Conservation (phyloP, 2,329 filamentous ascomycete species). For the Raffaelea arxii region DNA sequence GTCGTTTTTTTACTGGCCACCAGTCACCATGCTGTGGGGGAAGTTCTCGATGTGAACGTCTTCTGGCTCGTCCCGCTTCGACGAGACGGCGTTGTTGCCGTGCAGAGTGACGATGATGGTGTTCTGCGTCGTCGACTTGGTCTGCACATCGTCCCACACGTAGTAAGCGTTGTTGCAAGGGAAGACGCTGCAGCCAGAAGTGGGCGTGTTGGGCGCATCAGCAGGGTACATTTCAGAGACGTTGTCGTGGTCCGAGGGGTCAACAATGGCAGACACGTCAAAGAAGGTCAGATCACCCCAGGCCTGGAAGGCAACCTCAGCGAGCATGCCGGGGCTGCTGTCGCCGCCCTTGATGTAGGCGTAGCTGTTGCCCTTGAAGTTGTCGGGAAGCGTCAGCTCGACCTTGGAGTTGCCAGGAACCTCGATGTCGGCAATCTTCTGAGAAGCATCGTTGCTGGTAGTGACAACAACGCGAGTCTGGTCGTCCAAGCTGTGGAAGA, state of each 20-base stretch:
- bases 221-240: slow-evolving; percentile 29
- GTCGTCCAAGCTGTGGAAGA: slow-evolving; percentile 49
- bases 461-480: slow-evolving; percentile 40
- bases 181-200: slow-evolving; percentile 30
- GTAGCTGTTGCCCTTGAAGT: slow-evolving; percentile 24
- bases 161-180: slow-evolving; percentile 32
- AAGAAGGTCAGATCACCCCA: slow-evolving; percentile 27
- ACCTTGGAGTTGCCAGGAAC: slow-evolving; percentile 28
- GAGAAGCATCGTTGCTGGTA: slow-evolving; percentile 30
- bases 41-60: slow-evolving; percentile 10
- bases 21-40: slow-evolving; percentile 14
- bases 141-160: slow-evolving; percentile 27
- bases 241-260: slow-evolving; percentile 27
- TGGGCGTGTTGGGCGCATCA: slow-evolving; percentile 14
- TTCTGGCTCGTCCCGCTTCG: slow-evolving; percentile 7
- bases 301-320: slow-evolving; percentile 25
- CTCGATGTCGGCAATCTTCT: slow-evolving; percentile 26
- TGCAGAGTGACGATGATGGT: slow-evolving; percentile 24
- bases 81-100: slow-evolving; percentile 3
- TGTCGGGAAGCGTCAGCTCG: slow-evolving; percentile 23
- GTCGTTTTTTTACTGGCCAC: too few species aligned
- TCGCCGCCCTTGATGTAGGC: slow-evolving; percentile 21
- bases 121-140: slow-evolving; percentile 22
- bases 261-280: slow-evolving; percentile 35
- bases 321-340: slow-evolving; percentile 27